Conservation (phyloP, 148 eudicot species). For the Rhododendron griersonianum region DNA sequence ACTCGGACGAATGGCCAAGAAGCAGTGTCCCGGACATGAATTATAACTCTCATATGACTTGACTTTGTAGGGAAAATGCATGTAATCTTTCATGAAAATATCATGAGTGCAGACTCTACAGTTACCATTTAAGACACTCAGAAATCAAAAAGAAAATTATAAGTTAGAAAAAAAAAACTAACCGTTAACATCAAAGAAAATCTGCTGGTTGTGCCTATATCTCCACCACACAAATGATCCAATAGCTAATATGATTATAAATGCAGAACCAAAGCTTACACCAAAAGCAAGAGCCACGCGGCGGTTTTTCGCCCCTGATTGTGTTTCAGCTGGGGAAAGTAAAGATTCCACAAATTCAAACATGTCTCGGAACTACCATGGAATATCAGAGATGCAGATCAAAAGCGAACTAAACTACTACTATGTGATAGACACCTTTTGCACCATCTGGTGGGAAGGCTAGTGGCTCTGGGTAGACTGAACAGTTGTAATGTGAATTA, state of each 20-base stretch:
- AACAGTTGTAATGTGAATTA: conserved; percentile 55
- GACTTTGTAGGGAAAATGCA: neutral
- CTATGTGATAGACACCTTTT: conserved; percentile 31
- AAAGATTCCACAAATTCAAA: conserved; percentile 1
- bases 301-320: conserved; percentile 41
- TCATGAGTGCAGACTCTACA: neutral
- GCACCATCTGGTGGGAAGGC: conserved; percentile 62
- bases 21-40: neutral
- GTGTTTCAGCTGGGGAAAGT: conserved; percentile 34
- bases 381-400: neutral
- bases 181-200: conserved; percentile 86
- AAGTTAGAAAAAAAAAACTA: conserved; percentile 19
- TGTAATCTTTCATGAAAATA: neutral
- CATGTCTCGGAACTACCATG: neutral
- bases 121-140: neutral
- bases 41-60: neutral
- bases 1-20: neutral
- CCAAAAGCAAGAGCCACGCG: conserved; percentile 60
- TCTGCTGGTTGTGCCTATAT: conserved; percentile 62
- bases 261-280: conserved; percentile 53
- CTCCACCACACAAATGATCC: conserved; percentile 74
- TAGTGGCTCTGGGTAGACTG: conserved; percentile 65
- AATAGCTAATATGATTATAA: conserved; percentile 30
- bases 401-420: neutral
- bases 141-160: neutral